Conservation (phyloP, 192 early-diverging fungal genomes). For the Podila horticola region DNA sequence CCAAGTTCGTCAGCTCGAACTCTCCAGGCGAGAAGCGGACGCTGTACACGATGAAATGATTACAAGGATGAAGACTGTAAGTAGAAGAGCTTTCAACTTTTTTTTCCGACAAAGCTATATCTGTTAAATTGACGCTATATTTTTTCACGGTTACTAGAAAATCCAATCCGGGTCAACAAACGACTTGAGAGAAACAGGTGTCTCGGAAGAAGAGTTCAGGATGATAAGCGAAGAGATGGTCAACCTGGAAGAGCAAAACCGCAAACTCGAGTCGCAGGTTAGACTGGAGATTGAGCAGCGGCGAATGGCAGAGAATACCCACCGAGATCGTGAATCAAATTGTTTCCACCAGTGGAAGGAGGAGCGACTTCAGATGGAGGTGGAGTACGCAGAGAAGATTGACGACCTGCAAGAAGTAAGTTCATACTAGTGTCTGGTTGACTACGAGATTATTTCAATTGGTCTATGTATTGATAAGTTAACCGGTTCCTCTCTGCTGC, state of each 20-base stretch:
- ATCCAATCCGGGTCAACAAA: conserved; percentile 7
- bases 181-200: conserved; percentile 4
- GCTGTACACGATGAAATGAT: conserved; percentile 51
- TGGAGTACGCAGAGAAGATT: conserved; percentile 20
- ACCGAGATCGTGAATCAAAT: conserved; percentile 11
- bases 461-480: not conserved
- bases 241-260: conserved; percentile 26
- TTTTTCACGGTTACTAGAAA: conserved; percentile 15
- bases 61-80: conserved; percentile 38
- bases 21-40: conserved; percentile 11
- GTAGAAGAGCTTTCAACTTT: not conserved
- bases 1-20: conserved; percentile 15
- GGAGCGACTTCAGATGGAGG: conserved; percentile 30
- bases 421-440: not conserved
- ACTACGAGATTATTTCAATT: not conserved
- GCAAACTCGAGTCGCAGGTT: conserved; percentile 25
- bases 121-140: not conserved
- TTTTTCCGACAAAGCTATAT: too few species aligned
- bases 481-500: too few species aligned
- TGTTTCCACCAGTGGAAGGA: conserved; percentile 20
- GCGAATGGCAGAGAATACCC: conserved; percentile 5
- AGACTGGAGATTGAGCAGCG: conserved; percentile 28
- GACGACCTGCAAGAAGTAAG: conserved; percentile 52
- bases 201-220: conserved; percentile 25
- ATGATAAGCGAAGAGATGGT: conserved; percentile 24